Conservation (phyloP, 768 basidiomycete genomes). For the Collybiopsis luxurians region DNA sequence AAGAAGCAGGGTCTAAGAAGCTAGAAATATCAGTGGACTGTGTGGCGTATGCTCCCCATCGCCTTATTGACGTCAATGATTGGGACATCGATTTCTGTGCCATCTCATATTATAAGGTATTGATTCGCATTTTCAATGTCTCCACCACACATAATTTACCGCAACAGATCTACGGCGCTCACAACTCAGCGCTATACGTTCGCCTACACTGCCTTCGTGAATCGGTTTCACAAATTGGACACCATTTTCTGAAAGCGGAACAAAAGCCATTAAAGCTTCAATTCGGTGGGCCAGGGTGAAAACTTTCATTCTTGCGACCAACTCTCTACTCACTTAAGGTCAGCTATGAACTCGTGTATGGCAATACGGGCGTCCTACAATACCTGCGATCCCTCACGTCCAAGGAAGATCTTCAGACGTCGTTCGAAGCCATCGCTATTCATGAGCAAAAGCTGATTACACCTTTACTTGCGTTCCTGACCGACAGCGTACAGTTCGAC, state of each 20-base stretch:
- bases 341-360: conserved; percentile 24
- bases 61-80: conserved; percentile 64
- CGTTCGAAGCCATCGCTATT: conserved; percentile 2
- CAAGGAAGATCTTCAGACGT: conserved; percentile 38
- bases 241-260: conserved; percentile 63
- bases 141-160: background rate
- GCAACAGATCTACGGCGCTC: conserved; percentile 69
- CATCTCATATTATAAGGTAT: conserved; percentile 79
- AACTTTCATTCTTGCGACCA: background rate
- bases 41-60: conserved; percentile 77
- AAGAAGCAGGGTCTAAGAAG: conserved; percentile 50
- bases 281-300: conserved; percentile 60
- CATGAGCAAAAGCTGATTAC: conserved; percentile 2
- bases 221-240: conserved; percentile 58
- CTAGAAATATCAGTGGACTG: conserved; percentile 73
- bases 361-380: conserved; percentile 36
- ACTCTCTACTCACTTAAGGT: background rate
- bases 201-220: conserved; percentile 43
- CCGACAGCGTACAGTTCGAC: background rate
- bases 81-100: conserved; percentile 79
- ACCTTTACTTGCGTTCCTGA: background rate
- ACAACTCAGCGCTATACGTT: conserved; percentile 65
- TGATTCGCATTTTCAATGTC: conserved; percentile 18
- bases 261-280: conserved; percentile 59
- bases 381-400: conserved; percentile 65